A percentile compares a stretch with the other conserved stretches of the same genome.
phyloP scores from a whole-genome alignment of 176 grass and related monocot species.

The Triticum timopheevii region DNA sequence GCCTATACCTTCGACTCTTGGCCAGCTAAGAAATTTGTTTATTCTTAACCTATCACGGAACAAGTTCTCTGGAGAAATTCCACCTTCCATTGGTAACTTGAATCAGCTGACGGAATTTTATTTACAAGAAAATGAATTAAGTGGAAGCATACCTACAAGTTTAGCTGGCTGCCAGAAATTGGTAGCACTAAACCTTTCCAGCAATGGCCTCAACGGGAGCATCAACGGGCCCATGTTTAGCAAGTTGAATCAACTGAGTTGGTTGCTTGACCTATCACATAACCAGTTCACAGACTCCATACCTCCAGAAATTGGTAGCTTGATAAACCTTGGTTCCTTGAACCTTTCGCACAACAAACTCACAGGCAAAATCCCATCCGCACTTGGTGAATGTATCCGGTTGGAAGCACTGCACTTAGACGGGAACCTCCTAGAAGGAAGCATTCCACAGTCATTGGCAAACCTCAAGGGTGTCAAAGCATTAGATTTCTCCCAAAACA shows the following conservation, averaged over 20 bases:
- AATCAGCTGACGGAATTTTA: not conserved
- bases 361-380: not conserved
- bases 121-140: not conserved
- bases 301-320: not conserved
- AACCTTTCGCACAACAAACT: not conserved
- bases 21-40: not conserved
- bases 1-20: not conserved
- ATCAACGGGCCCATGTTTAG: not conserved
- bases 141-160: not conserved
- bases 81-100: not conserved
- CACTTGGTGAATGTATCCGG: not conserved
- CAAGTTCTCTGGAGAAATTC: not conserved
- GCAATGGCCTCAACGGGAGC: not conserved
- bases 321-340: conserved; percentile 1
- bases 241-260: not conserved
- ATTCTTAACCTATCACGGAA: not conserved
- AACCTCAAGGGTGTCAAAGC: not conserved
- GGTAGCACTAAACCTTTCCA: not conserved
- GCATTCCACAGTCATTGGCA: not conserved
- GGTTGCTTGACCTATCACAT: not conserved
- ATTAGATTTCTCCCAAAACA: not conserved
- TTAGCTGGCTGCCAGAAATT: not conserved
- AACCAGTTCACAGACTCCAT: not conserved
- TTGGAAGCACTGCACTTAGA: not conserved
- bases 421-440: not conserved